Base-by-base conservation (phyloP, 768 basidiomycete genomes). In the Lactifluus echinatus region DNA sequence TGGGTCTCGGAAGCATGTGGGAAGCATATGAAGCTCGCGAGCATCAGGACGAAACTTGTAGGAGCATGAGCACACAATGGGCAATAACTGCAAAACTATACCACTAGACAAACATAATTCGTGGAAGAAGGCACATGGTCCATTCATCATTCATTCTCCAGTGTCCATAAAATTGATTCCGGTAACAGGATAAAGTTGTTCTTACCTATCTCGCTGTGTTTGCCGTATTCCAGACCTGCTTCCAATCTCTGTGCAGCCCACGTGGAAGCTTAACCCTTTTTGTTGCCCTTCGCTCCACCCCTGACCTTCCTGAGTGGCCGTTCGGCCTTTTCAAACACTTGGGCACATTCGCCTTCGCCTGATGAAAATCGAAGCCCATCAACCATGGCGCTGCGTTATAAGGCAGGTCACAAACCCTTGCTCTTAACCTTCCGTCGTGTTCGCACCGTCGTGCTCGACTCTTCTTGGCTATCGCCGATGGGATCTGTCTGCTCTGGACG, bases 401-500 rank as follows among this genome's bases (percentile, higher is more conserved):
- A 47, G 23, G 28, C 3, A 10, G 15, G 21, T 48, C 36, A 56
- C 54, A 23, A 10, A 60, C 55, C 42, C 19, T 11, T n/a, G 21
- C 31, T 46, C 26, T 60, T 51, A 21, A 34, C 24, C 23, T 21
- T 55, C 37, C 53, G 31, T 23, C 46, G 24, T 5, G 15, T 29
- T 19, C 10, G 46, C n/a, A 4, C 8, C 15, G 24, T 6, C 15
- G 24, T 7, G 17, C 8, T 21, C 19, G 36, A 17, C 15, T 15
- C 15, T 37, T 52, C 46, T 36, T 50, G 44, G 39, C 29, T 34
- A 15, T 17, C 21, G 5, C 47, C 29, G 15, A 21, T 33, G 2
- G 8, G 3, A 37, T 63, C 55, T 8, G 51, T 43, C 21, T 60
- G 40, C 64, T 69, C 71, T 12, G 71, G 71, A 8, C 71, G 65